These are phyloP conservation scores for Hymenotorrendiella dingleyae DNA, from an alignment of 2,329 filamentous ascomycete genomes.

Conservation along the genomic window DNA sequence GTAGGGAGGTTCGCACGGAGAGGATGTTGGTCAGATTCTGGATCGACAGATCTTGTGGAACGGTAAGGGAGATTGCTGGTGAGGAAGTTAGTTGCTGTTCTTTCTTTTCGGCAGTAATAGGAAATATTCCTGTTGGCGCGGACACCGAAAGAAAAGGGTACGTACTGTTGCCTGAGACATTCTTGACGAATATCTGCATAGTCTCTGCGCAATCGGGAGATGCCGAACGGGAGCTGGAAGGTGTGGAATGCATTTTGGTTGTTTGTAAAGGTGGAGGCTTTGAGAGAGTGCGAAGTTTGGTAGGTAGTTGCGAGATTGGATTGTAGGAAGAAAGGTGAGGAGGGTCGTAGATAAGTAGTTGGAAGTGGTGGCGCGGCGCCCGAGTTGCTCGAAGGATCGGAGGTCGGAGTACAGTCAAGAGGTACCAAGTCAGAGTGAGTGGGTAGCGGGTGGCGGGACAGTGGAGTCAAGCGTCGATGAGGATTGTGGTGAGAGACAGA, in stretches of 20 bases:
- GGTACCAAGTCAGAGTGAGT: too few relatives aligned
- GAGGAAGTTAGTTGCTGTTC: slow-evolving; percentile 19
- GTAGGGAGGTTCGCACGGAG: slow-evolving; percentile 50
- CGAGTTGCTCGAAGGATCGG: background rate
- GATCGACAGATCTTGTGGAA: slow-evolving; percentile 48
- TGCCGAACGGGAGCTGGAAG: slow-evolving; percentile 26
- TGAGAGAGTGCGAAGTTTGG: background rate
- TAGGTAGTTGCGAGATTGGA: background rate
- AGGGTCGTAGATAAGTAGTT: slow-evolving; percentile 5
- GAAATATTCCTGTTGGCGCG: background rate
- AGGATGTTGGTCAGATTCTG: slow-evolving; percentile 50
- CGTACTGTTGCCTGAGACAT: slow-evolving; percentile 52
- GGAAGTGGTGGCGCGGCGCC: slow-evolving; percentile 2
- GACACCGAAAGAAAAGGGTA: slow-evolving; percentile 16
- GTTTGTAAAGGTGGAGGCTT: slow-evolving; percentile 5
- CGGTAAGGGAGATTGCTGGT: slow-evolving; percentile 49
- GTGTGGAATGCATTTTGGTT: slow-evolving; percentile 24
- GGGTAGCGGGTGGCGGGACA: background rate
- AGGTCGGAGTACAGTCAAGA: background rate
- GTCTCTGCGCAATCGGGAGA: slow-evolving; percentile 42
- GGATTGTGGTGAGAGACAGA: background rate
- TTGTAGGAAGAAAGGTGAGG: slow-evolving; percentile 1
- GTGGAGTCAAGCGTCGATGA: too few relatives aligned
- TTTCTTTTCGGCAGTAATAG: slow-evolving; percentile 6
- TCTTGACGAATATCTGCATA: slow-evolving; percentile 58